Conservation (phyloP, 805 yeast genomes). For the Metschnikowia lachancei region DNA sequence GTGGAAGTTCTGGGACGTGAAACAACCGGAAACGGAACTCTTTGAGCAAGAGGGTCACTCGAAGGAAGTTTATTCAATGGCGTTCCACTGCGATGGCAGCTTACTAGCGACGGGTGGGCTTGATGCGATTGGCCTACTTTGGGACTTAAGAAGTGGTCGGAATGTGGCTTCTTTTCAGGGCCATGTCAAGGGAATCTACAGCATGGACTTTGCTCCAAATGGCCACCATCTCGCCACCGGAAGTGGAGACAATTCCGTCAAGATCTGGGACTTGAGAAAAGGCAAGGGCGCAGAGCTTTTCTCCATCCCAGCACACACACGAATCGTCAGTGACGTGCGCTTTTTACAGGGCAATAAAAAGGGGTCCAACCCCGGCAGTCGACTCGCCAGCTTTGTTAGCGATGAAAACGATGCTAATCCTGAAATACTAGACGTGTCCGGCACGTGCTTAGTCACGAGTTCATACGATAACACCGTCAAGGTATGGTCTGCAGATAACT, state of each 20-base stretch:
- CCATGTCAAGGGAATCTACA: slow-evolving; percentile 70
- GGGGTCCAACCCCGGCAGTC: slow-evolving; percentile 3
- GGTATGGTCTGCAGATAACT: slow-evolving; percentile 63
- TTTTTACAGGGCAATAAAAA: slow-evolving; percentile 36
- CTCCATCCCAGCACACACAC: slow-evolving; percentile 72
- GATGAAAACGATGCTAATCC: slow-evolving; percentile 33
- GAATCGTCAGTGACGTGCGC: slow-evolving; percentile 62
- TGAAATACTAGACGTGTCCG: slow-evolving; percentile 31
- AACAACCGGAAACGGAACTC: slow-evolving; percentile 40
- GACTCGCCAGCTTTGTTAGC: slow-evolving; percentile 23
- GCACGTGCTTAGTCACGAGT: slow-evolving; percentile 53
- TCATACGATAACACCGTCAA: slow-evolving; percentile 72
- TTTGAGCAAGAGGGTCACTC: slow-evolving; percentile 84
- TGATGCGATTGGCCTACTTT: slow-evolving; percentile 68
- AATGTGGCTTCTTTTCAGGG: slow-evolving; percentile 56
- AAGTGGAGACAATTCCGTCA: slow-evolving; percentile 75
- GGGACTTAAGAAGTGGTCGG: slow-evolving; percentile 86
- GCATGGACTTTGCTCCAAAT: slow-evolving; percentile 70
- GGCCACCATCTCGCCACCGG: slow-evolving; percentile 80
- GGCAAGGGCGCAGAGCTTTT: slow-evolving; percentile 33
- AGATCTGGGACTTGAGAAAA: slow-evolving; percentile 81
- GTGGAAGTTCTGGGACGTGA: slow-evolving; percentile 85
- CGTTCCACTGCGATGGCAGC: slow-evolving; percentile 76
- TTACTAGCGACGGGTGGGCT: slow-evolving; percentile 73
- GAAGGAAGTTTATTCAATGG: slow-evolving; percentile 60